Conservation (phyloP, 345 rosid genomes). For the Kandelia obovata region DNA sequence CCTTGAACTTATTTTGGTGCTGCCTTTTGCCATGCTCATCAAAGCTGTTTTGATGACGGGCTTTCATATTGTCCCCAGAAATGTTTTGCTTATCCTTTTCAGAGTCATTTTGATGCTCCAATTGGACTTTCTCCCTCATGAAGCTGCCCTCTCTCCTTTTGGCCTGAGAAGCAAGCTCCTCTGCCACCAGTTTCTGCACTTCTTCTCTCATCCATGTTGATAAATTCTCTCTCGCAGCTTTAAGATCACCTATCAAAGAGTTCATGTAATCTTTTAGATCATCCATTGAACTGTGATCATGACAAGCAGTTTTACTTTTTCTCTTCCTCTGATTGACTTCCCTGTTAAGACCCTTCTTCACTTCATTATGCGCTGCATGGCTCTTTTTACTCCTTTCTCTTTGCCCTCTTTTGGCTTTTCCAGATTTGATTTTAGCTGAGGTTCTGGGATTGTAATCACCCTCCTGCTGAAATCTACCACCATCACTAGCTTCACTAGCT, state of each 20-base stretch:
- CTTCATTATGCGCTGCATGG: constrained; percentile 2
- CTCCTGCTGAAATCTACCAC: constrained; percentile 24
- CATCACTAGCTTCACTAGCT: constrained; percentile 26
- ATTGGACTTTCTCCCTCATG: constrained; percentile 8
- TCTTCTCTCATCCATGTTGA: constrained; percentile 52
- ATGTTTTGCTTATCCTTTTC: constrained; percentile 16
- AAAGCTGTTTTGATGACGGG: constrained; percentile 12
- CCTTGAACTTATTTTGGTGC: constrained; percentile 11
- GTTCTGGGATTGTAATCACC: constrained; percentile 12
- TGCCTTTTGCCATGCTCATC: constrained; percentile 22
- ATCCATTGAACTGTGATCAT: constrained; percentile 29
- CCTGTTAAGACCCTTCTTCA: constrained; percentile 20
- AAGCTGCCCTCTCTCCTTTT: constrained; percentile 14
- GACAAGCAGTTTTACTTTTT: constrained; percentile 22
- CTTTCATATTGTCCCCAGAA: constrained; percentile 16
- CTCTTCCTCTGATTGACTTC: constrained; percentile 22
- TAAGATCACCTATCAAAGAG: constrained; percentile 52
- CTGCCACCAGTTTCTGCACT: constrained; percentile 36
- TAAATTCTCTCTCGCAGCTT: constrained; percentile 39
- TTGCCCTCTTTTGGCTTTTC: constrained; percentile 25
- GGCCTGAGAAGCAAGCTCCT: constrained; percentile 17
- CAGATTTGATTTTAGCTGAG: constrained; percentile 13
- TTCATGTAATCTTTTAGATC: constrained; percentile 36
- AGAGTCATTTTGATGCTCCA: constrained; percentile 16
- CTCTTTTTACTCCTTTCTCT: constrained; percentile 16